A percentile compares a stretch with the other conserved stretches of the same genome.
phyloP scores from a whole-genome alignment of 768 basidiomycete genomes.

The Polyporus arcularius region DNA sequence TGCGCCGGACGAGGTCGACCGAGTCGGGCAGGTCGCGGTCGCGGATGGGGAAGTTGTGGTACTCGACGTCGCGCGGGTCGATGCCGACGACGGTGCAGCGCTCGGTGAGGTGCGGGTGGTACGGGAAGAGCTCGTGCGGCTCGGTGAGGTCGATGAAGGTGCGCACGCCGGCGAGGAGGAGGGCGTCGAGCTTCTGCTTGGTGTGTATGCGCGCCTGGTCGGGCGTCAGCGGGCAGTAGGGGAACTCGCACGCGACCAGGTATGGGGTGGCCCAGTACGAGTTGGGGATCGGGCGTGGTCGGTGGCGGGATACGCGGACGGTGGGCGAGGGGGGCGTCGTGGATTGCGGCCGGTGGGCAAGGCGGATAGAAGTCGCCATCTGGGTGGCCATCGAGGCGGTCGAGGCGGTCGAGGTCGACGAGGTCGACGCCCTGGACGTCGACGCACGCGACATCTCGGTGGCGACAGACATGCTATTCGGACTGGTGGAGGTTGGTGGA shows the following conservation, averaged over 20 bases:
- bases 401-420: constrained; percentile 26
- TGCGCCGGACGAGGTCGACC: constrained; percentile 55
- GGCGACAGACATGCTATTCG: constrained; percentile 23
- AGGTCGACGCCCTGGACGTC: constrained; percentile 1
- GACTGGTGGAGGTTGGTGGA: not conserved
- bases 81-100: constrained; percentile 60
- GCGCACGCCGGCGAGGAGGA: constrained; percentile 70
- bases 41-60: constrained; percentile 78
- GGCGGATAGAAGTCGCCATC: constrained; percentile 57
- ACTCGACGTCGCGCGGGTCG: constrained; percentile 57
- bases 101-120: constrained; percentile 53
- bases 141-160: constrained; percentile 89
- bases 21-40: constrained; percentile 70
- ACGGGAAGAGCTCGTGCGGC: constrained; percentile 70
- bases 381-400: no score
- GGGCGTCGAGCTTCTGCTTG: constrained; percentile 71
- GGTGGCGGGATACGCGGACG: constrained; percentile 16
- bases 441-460: constrained; percentile 17
- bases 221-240: constrained; percentile 46
- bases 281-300: constrained; percentile 71
- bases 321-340: constrained; percentile 11
- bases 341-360: not conserved
- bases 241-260: constrained; percentile 81
- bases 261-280: constrained; percentile 80
- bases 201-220: constrained; percentile 32